A percentile compares a stretch with the other conserved stretches of the same genome.
These are phyloP conservation scores for Trametes versicolor DNA, from an alignment of 1,284 basidiomycete species.

Conservation along the genomic window DNA sequence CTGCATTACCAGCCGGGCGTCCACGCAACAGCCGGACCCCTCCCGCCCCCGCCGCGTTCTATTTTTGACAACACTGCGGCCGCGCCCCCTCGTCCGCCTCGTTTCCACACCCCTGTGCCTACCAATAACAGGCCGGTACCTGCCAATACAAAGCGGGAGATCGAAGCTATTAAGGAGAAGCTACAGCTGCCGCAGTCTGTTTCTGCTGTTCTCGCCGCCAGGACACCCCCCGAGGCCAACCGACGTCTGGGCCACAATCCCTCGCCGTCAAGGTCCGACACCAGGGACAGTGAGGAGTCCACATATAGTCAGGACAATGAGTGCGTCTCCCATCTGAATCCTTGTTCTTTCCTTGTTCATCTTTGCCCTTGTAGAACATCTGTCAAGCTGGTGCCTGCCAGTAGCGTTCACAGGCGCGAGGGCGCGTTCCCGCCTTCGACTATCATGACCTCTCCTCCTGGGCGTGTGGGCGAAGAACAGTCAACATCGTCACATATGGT, in stretches of 20 bases:
- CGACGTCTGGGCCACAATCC: constrained; percentile 18
- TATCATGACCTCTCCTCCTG: constrained; percentile 40
- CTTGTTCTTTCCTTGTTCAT: neutral
- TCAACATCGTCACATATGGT: constrained; percentile 8
- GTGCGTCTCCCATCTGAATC: constrained; percentile 16
- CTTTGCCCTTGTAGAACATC: constrained; percentile 21
- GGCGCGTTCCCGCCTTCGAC: constrained; percentile 71
- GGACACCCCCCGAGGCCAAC: constrained; percentile 29
- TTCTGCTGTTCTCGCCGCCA: constrained; percentile 53
- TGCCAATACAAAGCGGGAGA: constrained; percentile 50
- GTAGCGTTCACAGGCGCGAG: constrained; percentile 63
- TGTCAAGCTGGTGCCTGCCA: constrained; percentile 28
- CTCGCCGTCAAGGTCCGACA: constrained; percentile 16
- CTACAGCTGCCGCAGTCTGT: constrained; percentile 67
- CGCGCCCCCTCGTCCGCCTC: constrained; percentile 73
- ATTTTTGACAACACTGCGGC: constrained; percentile 57
- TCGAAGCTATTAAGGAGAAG: constrained; percentile 64
- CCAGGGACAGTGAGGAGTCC: constrained; percentile 25
- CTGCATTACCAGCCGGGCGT: constrained; percentile 72
- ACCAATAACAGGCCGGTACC: constrained; percentile 56
- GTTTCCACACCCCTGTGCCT: constrained; percentile 62
- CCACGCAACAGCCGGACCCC: constrained; percentile 75
- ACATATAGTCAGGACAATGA: constrained; percentile 26
- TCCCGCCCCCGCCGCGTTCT: constrained; percentile 72
- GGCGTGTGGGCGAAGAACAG: constrained; percentile 7